phyloP scores from a whole-genome alignment of 2,329 filamentous ascomycete species.

The Fusarium pseudonygamai region DNA sequence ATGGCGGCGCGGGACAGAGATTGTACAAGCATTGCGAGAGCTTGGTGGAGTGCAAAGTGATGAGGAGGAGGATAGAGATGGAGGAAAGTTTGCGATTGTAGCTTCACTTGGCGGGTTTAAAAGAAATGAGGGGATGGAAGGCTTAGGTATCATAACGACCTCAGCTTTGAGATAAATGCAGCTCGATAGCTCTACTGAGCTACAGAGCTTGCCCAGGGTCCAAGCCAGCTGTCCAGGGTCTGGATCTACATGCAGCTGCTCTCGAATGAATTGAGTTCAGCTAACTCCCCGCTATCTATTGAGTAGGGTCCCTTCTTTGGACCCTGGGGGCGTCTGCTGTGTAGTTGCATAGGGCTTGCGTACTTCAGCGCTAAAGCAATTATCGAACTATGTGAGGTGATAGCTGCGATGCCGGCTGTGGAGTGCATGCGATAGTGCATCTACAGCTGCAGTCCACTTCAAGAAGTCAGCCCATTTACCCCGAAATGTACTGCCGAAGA shows the following conservation, averaged over 20 bases:
- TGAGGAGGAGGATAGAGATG: neutral
- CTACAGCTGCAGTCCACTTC: neutral
- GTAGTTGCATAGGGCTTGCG: neutral
- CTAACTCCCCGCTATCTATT: neutral
- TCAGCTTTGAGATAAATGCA: neutral
- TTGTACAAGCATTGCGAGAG: neutral
- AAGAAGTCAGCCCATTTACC: neutral
- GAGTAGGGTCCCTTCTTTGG: neutral
- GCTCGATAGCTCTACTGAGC: neutral
- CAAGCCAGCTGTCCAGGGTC: neutral
- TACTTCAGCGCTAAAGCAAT: neutral
- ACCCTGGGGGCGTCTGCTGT: neutral
- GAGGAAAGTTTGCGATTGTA: neutral
- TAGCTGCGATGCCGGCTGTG: rapidly evolving
- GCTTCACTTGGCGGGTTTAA: neutral
- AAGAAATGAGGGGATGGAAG: neutral
- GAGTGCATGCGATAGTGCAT: neutral
- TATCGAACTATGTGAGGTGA: neutral
- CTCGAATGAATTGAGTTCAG: neutral
- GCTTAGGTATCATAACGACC: neutral
- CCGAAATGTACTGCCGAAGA: neutral
- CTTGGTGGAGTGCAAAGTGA: too few species aligned
- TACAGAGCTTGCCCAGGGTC: neutral
- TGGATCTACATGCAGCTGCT: neutral
- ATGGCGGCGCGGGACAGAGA: neutral